Conservation (phyloP, 164 flowering plant genomes). For the Malania oleifera region DNA sequence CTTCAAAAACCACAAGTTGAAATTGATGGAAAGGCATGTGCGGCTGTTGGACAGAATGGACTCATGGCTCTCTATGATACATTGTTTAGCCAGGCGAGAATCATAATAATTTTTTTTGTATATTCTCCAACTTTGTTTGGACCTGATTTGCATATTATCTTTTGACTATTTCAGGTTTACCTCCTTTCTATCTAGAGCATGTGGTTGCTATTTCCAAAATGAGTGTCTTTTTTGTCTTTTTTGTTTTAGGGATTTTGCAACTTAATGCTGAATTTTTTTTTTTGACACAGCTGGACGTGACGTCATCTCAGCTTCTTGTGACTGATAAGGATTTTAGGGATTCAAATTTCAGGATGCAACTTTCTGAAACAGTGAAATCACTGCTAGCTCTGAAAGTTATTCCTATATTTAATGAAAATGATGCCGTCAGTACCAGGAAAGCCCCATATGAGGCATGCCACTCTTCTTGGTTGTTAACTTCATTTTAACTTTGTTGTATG, state of each 20-base stretch:
- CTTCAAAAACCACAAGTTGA: constrained; percentile 94
- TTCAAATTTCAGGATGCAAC: constrained; percentile 69
- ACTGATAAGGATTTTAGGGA: constrained; percentile 89
- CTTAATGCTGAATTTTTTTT: neutral
- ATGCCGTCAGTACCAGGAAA: constrained; percentile 87
- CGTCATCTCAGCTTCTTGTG: constrained; percentile 89
- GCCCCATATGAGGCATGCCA: constrained; percentile 85
- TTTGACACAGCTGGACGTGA: constrained; percentile 74
- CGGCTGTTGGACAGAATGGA: constrained; percentile 95
- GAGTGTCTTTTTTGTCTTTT: neutral
- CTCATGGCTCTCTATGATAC: constrained; percentile 95
- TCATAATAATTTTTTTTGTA: neutral
- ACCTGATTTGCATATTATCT: neutral
- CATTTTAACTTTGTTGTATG: neutral
- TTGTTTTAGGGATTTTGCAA: neutral
- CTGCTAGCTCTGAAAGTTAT: constrained; percentile 62
- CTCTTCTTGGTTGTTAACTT: neutral
- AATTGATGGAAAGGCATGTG: constrained; percentile 97
- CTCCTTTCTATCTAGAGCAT: neutral
- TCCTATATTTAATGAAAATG: constrained; percentile 97
- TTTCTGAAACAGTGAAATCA: constrained; percentile 63
- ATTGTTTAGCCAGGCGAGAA: constrained; percentile 75
- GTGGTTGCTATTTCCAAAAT: neutral
- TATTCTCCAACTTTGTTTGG: neutral
- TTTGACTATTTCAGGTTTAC: neutral